Evolutionary conservation across 257 asterid species (phyloP).

Genomic region (Primulina tabacum): DNA sequence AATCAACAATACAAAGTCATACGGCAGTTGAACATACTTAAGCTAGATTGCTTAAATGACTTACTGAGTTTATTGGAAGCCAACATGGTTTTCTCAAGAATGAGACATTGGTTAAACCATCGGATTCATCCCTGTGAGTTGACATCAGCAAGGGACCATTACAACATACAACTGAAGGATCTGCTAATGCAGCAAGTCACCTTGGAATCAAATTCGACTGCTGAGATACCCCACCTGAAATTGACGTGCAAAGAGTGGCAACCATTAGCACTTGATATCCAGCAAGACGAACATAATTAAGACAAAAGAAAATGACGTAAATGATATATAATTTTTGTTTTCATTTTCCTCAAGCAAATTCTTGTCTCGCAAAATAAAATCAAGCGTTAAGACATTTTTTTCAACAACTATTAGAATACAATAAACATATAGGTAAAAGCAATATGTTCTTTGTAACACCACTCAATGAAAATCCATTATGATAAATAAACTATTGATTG

Average conservation of each 20-base stretch:
- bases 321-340: background rate
- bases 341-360: no score
- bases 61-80: conserved; percentile 80
- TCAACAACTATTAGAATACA: background rate
- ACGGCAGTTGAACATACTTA: conserved; percentile 10
- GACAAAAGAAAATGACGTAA: background rate
- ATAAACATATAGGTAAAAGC: background rate
- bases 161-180: background rate
- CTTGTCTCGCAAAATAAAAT: no score
- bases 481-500: no score
- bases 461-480: no score
- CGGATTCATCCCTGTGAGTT: conserved; percentile 51
- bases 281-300: background rate
- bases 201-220: conserved; percentile 88
- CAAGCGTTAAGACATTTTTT: background rate
- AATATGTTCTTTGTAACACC: background rate
- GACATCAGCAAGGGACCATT: conserved; percentile 18
- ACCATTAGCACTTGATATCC: background rate
- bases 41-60: conserved; percentile 23
- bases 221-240: conserved; percentile 70
- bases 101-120: conserved; percentile 46
- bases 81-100: conserved; percentile 71
- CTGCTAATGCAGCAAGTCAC: conserved; percentile 33
- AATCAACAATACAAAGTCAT: conserved; percentile 12
- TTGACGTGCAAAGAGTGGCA: conserved; percentile 21